A percentile compares a stretch with the other conserved stretches of the same genome.
Conservation (phyloP, 2,329 filamentous ascomycete genomes). For the Tolypocladium paradoxum region DNA sequence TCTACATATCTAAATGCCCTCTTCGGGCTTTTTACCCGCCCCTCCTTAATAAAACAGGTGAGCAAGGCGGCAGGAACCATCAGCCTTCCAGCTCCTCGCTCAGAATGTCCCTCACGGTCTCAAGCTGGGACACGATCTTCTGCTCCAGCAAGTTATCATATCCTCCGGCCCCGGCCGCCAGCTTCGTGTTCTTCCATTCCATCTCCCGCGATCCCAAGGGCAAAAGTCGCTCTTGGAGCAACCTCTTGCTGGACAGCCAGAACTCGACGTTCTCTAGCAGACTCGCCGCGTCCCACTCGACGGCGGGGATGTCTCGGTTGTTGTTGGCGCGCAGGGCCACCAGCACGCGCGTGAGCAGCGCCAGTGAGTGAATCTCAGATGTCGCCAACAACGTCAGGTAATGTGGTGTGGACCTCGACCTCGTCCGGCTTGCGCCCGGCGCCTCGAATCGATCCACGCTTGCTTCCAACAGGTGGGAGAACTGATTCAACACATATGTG, state of each 20-base stretch:
- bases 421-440: slow-evolving; percentile 42
- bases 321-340: slow-evolving; percentile 54
- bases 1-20: slow-evolving; percentile 1
- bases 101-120: slow-evolving; percentile 45
- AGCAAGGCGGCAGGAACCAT: not conserved
- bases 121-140: slow-evolving; percentile 61
- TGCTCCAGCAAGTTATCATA: slow-evolving; percentile 61
- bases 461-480: slow-evolving; percentile 64
- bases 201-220: slow-evolving; percentile 63
- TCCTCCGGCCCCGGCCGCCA: slow-evolving; percentile 21
- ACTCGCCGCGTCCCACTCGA: slow-evolving; percentile 63
- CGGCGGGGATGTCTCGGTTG: slow-evolving; percentile 58
- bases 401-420: slow-evolving; percentile 36
- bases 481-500: slow-evolving; percentile 79
- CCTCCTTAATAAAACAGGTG: not conserved
- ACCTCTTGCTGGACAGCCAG: slow-evolving; percentile 58
- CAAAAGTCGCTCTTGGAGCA: slow-evolving; percentile 62
- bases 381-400: slow-evolving; percentile 64
- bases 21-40: not conserved
- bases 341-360: slow-evolving; percentile 65
- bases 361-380: slow-evolving; percentile 68
- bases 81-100: slow-evolving; percentile 35
- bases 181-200: slow-evolving; percentile 40
- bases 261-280: slow-evolving; percentile 78
- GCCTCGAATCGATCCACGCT: slow-evolving; percentile 63